Conservation (phyloP, 2,329 filamentous ascomycete species). For the Lanzia echinophila region DNA sequence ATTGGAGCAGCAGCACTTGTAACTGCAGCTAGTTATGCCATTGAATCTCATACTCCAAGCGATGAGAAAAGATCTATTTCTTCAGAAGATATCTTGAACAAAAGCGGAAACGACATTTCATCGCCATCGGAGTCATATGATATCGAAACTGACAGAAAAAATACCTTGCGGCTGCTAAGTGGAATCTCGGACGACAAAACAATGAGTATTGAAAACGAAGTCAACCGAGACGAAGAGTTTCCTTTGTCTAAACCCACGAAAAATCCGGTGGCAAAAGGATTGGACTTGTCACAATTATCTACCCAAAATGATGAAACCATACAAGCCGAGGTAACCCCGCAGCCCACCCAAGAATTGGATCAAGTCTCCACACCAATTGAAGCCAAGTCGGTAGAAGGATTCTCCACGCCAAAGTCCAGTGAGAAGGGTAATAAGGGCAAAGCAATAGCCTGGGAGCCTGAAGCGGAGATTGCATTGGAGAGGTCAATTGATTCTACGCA, state of each 20-base stretch:
- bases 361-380: not conserved
- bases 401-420: constrained; percentile 9
- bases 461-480: not conserved
- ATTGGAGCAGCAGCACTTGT: constrained; percentile 15
- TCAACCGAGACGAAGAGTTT: constrained; percentile 19
- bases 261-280: constrained; percentile 31
- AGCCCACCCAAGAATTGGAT: constrained; percentile 1
- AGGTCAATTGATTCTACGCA: not conserved
- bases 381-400: not conserved
- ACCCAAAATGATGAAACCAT: constrained; percentile 10
- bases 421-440: constrained; percentile 13
- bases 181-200: constrained; percentile 3
- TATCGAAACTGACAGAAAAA: constrained; percentile 12
- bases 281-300: no score
- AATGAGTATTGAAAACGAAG: constrained; percentile 7
- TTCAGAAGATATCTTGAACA: constrained; percentile 20
- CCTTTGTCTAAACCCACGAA: constrained; percentile 31
- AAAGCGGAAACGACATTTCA: constrained; percentile 10
- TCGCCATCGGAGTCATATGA: constrained; percentile 6
- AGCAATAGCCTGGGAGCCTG: not conserved
- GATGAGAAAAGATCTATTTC: constrained; percentile 36
- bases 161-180: constrained; percentile 15
- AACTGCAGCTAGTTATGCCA: constrained; percentile 18
- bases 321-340: constrained; percentile 6
- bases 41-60: constrained; percentile 25